Percentiles rank a stretch among this genome's conserved stretches.
phyloP scores from a whole-genome alignment of 2,329 filamentous ascomycete genomes.

The Alternaria infectoria region DNA sequence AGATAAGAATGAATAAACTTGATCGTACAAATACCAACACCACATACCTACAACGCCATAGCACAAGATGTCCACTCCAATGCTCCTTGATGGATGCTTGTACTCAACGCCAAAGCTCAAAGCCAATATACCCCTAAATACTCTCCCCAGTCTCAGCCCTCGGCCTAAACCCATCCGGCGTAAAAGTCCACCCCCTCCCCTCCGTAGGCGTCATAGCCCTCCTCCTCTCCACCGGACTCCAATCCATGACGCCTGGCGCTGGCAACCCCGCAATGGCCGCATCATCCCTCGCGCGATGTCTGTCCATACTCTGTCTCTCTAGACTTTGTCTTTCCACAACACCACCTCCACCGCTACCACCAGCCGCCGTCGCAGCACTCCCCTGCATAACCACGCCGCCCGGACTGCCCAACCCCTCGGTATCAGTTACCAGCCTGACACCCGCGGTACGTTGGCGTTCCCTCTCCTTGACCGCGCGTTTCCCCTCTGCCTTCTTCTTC shows the following conservation, averaged over 20 bases:
- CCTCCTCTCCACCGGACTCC: constrained; percentile 48
- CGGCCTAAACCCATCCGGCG: constrained; percentile 35
- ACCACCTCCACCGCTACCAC: neutral
- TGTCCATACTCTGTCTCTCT: neutral
- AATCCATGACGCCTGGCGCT: constrained; percentile 45
- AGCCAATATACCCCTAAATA: constrained; percentile 11
- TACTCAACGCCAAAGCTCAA: neutral
- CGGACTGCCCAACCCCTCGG: neutral
- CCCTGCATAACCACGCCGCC: neutral
- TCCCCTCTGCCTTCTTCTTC: constrained; percentile 60
- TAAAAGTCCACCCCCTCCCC: constrained; percentile 37
- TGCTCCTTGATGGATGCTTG: neutral
- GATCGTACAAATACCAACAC: neutral
- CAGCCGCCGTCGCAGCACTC: neutral
- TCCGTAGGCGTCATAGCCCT: constrained; percentile 50
- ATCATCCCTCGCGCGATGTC: constrained; percentile 42
- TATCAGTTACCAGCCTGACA: constrained; percentile 10
- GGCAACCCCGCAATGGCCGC: constrained; percentile 39
- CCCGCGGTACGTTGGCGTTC: constrained; percentile 43
- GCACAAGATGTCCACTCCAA: neutral
- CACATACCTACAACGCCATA: neutral
- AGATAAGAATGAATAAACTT: neutral
- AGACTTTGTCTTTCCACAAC: neutral
- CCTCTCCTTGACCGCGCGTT: constrained; percentile 38
- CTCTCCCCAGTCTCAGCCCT: constrained; percentile 48